Percentiles rank a stretch among this genome's conserved stretches.
These are phyloP conservation scores for Trypanosoma congolense DNA, from an alignment of 208 protist genomes.

Conservation along the genomic window DNA sequence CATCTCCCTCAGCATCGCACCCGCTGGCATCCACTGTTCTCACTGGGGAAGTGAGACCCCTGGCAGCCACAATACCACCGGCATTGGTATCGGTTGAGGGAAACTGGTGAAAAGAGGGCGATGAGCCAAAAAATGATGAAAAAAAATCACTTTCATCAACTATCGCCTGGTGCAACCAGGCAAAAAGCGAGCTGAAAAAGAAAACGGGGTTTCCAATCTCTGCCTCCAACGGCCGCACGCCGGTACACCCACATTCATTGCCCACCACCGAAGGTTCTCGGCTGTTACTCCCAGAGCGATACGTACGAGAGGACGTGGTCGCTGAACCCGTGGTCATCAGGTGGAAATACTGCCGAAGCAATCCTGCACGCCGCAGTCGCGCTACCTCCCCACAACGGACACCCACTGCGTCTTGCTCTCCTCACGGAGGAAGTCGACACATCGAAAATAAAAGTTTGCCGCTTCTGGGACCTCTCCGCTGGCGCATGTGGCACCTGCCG, in stretches of 20 bases:
- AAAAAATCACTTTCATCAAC: conserved; percentile 80
- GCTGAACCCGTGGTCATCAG: conserved; percentile 72
- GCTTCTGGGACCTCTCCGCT: conserved; percentile 58
- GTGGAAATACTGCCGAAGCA: conserved; percentile 82
- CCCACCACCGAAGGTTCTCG: not conserved
- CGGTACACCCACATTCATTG: conserved; percentile 12
- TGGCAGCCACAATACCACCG: too few species aligned
- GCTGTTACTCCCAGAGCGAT: conserved; percentile 20
- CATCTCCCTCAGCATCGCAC: conserved; percentile 8
- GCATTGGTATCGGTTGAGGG: too few species aligned
- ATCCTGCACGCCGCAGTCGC: conserved; percentile 52
- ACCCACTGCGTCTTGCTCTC: conserved; percentile 56
- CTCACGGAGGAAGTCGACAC: conserved; percentile 51
- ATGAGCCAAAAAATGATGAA: conserved; percentile 30
- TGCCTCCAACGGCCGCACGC: conserved; percentile 63
- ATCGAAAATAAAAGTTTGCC: conserved; percentile 63
- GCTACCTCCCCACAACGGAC: conserved; percentile 64
- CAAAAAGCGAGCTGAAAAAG: conserved; percentile 82
- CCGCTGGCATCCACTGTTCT: too few species aligned
- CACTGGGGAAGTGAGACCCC: too few species aligned
- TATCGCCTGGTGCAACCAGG: conserved; percentile 82
- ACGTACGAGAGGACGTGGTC: conserved; percentile 47
- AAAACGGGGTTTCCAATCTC: conserved; percentile 74
- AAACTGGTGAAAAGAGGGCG: too few species aligned
- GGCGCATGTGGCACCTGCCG: conserved; percentile 1